Conservation (phyloP, 495 filamentous ascomycete species). For the Tuber umbilicatum region DNA sequence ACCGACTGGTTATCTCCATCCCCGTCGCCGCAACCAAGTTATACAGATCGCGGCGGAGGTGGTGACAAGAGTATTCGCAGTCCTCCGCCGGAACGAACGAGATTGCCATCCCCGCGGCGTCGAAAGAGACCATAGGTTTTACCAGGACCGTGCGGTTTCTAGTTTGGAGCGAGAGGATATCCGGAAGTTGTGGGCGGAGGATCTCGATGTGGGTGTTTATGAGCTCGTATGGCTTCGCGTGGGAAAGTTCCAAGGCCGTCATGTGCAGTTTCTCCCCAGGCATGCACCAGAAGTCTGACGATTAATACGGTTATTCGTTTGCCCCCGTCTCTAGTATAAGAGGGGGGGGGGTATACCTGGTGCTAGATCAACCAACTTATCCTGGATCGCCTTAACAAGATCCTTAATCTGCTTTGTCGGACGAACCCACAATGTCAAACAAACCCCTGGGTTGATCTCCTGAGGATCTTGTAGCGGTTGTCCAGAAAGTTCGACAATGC, state of each 20-base stretch:
- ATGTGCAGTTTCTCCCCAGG: constrained; percentile 70
- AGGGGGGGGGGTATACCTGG: constrained; percentile 54
- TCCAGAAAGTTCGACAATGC: constrained; percentile 47
- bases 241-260: constrained; percentile 74
- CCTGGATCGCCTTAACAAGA: constrained; percentile 63
- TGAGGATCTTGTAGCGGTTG: neutral
- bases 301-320: neutral
- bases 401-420: constrained; percentile 63
- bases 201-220: constrained; percentile 54
- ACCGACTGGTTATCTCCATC: constrained; percentile 61
- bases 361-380: constrained; percentile 54
- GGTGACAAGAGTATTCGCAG: constrained; percentile 77
- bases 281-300: constrained; percentile 75
- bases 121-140: constrained; percentile 76
- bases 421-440: constrained; percentile 79
- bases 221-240: constrained; percentile 57
- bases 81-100: constrained; percentile 73
- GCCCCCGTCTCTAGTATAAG: neutral
- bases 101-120: constrained; percentile 74
- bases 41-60: constrained; percentile 74
- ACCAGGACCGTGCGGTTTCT: constrained; percentile 60
- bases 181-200: constrained; percentile 44
- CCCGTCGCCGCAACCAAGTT: constrained; percentile 53
- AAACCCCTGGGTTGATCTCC: constrained; percentile 61
- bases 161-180: constrained; percentile 53